Evolutionary conservation across 202 grass and related monocot species (phyloP), one percentile per base, ranked within the genome.

Genomic region (Setaria italica): DNA sequence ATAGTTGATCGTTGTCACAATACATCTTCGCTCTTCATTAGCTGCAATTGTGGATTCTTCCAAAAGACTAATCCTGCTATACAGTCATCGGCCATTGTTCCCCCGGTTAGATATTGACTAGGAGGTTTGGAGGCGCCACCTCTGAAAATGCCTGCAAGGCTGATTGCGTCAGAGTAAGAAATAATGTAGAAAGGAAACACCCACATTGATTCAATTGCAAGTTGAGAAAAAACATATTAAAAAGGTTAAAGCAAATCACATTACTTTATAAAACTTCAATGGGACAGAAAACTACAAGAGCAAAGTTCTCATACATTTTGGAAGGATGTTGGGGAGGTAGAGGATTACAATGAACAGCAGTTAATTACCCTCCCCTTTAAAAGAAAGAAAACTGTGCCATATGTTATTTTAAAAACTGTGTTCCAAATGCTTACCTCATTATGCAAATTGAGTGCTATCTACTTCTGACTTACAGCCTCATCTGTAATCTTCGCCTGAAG

Each of bases 401-500:
- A 35, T 0, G 0, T 45, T 19, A 70, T 46, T 47, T 68, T 57
- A 45, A 70, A 78, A 6, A 46, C 20, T 0, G 1, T 2, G 39
- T 35, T 60, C 5, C 11, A 57, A 78, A 62, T 70, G 64, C 55
- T 77, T 85, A 89, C 78, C 82, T 82, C 78, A 13, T 20, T 69
- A 80, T 54, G 79, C 54, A 7, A 69, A 67, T 47, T 9, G 49
- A 39, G 37, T 25, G 47, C 29, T 59, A 75, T 68, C 80, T 87
- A 90, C 33, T 74, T 46, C 80, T 79, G 74, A 70, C 51, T 53
- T 80, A 67, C 20, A 43, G 57, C 43, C 49, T 78, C 49, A 19
- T 83, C 84, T 73, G 79, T 60, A 79, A 48, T 68, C 68, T 79
- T 87, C 37, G 21, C 67, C 88, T 90, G 88, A 68, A 90, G 7